phyloP scores from a whole-genome alignment of 78 protist genomes.

The Bigelowiella natans region DNA sequence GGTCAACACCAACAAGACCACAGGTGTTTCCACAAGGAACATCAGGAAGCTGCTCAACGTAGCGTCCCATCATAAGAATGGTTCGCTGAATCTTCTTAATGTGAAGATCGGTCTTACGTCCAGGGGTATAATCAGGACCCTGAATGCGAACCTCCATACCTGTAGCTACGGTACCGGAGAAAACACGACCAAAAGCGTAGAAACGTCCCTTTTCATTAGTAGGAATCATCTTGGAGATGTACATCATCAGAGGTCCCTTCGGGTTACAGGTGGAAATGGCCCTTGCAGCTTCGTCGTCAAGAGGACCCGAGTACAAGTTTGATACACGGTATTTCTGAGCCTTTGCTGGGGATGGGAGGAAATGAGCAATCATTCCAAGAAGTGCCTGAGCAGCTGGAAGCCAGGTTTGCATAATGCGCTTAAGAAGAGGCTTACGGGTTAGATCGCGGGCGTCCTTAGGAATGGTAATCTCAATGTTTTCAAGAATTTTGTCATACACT shows the following conservation, averaged over 20 bases:
- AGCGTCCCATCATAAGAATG: conserved; percentile 97
- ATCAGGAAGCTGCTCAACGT: conserved; percentile 72
- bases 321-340: conserved; percentile 93
- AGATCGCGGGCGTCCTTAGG: conserved; percentile 12
- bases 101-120: conserved; percentile 85
- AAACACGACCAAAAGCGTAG: conserved; percentile 99
- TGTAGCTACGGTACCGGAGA: conserved; percentile 94
- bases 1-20: conserved; percentile 96
- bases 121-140: conserved; percentile 92
- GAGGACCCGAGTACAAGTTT: conserved; percentile 64
- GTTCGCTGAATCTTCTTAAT: conserved; percentile 93
- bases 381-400: conserved; percentile 91
- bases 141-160: conserved; percentile 90
- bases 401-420: conserved; percentile 88
- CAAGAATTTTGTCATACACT: not conserved
- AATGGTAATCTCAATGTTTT: not conserved
- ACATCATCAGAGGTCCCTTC: conserved; percentile 91
- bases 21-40: conserved; percentile 91
- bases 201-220: conserved; percentile 91
- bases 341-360: conserved; percentile 90
- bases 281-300: conserved; percentile 28
- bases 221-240: conserved; percentile 99
- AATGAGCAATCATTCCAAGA: conserved; percentile 85
- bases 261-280: conserved; percentile 79
- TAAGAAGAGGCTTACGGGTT: conserved; percentile 74